Base-by-base conservation (phyloP, 116 monocot genomes). In the Papilionanthe hybrid region DNA sequence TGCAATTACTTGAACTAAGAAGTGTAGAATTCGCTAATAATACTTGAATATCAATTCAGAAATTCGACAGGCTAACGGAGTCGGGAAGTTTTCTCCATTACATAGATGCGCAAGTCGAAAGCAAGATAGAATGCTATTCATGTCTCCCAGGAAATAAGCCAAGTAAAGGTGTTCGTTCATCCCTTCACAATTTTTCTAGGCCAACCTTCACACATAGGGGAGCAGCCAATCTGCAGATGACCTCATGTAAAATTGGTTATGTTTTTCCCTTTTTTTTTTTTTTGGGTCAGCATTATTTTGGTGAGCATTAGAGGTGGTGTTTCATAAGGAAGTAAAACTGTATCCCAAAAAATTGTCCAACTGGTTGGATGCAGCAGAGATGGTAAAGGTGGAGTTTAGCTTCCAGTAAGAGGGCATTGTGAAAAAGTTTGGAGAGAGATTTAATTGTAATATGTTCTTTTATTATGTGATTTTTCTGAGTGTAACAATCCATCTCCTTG, bases 21-120 rank as follows among this genome's bases (percentile, higher is more conserved):
- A 30, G 17, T 17, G 3, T 71, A 44, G 13, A 69, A 69, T 37
- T 73, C 8, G n/a, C 73, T 73, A 22, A 22, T 53, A 28, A 22
- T 53, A 28, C 27, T 58, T 84, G 55, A 37, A 9, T 68, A 30
- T 74, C 3, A 23, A 81, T 85, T 76, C 92, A 92, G 92, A 91
- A 78, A 86, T 92, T 84, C 84, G 92, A 20, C 82, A 83, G 76
- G 88, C 87, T 60, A 85, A 79, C 42, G 80, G 75, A 22, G 84
- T 32, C 77, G 92, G 83, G 65, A 87, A 80, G 60, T 72, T 80
- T 27, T 66, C 90, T 73, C 92, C 92, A 78, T 85, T 78, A 63
- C 85, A 89, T n/a, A 84, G 65, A 85, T 63, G 78, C 18, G 27
- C 48, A 12, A 89, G 74, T 68, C 76, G 80, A 23, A 92, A 82